These are phyloP conservation scores for Calonectria leucothoes DNA, from an alignment of 2,329 filamentous ascomycete genomes.

Conservation along the genomic window DNA sequence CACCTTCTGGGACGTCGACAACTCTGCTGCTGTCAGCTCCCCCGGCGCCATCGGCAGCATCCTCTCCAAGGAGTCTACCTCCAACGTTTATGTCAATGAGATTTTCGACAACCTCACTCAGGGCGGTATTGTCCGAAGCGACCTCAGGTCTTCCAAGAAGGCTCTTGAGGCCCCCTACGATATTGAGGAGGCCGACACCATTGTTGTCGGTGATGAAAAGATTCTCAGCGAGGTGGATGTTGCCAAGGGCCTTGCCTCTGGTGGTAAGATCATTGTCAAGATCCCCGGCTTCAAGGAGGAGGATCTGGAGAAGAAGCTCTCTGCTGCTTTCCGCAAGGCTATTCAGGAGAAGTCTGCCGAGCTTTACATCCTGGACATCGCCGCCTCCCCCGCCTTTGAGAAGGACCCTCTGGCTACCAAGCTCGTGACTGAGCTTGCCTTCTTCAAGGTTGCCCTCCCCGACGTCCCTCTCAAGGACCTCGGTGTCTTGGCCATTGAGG, in stretches of 20 bases:
- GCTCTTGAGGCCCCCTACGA: constrained; percentile 87
- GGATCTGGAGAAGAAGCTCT: constrained; percentile 88
- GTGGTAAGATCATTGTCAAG: constrained; percentile 80
- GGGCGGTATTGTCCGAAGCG: constrained; percentile 85
- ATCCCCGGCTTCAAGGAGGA: constrained; percentile 86
- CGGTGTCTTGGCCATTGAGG: constrained; percentile 71
- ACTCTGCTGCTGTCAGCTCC: constrained; percentile 74
- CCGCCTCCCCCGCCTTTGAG: constrained; percentile 74
- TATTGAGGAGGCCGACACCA: constrained; percentile 81
- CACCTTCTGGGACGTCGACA: constrained; percentile 92
- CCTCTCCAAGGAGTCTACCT: constrained; percentile 78
- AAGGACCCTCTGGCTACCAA: constrained; percentile 73
- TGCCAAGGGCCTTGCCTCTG: constrained; percentile 74
- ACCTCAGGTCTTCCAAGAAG: constrained; percentile 86
- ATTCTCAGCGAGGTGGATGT: constrained; percentile 84
- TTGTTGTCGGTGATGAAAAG: constrained; percentile 82
- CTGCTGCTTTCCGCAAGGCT: constrained; percentile 75
- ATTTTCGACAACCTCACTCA: constrained; percentile 73
- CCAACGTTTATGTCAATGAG: constrained; percentile 71
- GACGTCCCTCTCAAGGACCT: constrained; percentile 71
- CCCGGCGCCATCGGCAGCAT: constrained; percentile 69
- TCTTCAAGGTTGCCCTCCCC: constrained; percentile 81
- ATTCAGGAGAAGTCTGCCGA: constrained; percentile 77
- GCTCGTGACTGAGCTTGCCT: constrained; percentile 82
- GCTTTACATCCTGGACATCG: constrained; percentile 81